Evolutionary conservation across 805 yeast genomes (phyloP), one percentile per base, ranked within the genome.

Genomic region (Danielia reshetovae): DNA sequence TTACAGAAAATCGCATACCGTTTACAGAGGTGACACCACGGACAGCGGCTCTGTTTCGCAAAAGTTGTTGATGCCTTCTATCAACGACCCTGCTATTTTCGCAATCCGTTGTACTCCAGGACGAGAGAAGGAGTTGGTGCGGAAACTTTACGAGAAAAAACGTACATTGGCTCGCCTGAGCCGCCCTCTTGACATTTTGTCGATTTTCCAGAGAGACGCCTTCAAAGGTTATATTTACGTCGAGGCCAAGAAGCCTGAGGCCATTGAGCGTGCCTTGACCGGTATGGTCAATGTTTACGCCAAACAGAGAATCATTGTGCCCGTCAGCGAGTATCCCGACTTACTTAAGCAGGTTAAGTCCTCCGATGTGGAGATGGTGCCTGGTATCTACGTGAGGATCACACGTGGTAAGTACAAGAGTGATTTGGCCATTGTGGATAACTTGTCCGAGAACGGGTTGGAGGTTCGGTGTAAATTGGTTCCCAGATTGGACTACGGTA

Each of bases 61-160:
- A 59, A 81, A 95, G 54, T 75, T 93, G 50, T 72, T 93, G 49
- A 72, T 93, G 60, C 98, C 98, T 9, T 87, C 97, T 21, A 95
- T 93, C 39, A 87, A 89, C 51, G 97, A 93, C 56, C 97, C 98
- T 7, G 80, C 87, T 35, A 86, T 93, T 50, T 93, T 96, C 85
- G 97, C 96, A 54, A 78, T 93, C 29, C 78, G 96, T 60, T 87
- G 95, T 65, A 77, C 94, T 52, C 87, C 85, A 22, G 97, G 97
- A 32, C 79, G 83, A 48, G 98, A 93, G 61, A 90, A 86, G 59
- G 96, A 87, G 34, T 68, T 89, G 44, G 95, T 93, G 16, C 77
- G 87, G 45, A 85, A 85, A 45, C 66, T 93, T 32, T 72, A 83
- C 62, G 88, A 89, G 49, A 87, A 89, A 65, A 85, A 86, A 67